These are phyloP conservation scores for Oldenlandia corymbosa DNA, from an alignment of 257 asterid genomes.

Conservation along the genomic window DNA sequence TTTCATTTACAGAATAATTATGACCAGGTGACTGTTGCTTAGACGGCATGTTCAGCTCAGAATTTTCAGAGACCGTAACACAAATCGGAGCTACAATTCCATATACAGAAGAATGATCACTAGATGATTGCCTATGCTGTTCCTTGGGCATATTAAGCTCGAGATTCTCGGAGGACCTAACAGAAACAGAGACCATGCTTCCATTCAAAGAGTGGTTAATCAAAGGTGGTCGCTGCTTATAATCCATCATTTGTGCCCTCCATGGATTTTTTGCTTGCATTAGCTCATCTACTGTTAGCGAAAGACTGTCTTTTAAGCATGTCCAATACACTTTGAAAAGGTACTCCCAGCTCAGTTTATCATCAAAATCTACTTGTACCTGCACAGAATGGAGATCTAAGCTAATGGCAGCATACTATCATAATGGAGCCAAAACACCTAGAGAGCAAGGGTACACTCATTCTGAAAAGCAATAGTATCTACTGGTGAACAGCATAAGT, in stretches of 20 bases:
- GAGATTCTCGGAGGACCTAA: no score
- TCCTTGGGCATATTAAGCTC: no score
- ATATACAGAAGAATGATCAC: no score
- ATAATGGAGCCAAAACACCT: background rate
- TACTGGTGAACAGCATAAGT: background rate
- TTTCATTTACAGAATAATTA: slow-evolving; percentile 26
- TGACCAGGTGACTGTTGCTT: slow-evolving; percentile 12
- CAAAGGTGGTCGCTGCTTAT: slow-evolving; percentile 34
- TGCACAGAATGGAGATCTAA: slow-evolving; percentile 27
- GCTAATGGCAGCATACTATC: background rate
- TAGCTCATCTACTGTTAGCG: slow-evolving; percentile 60
- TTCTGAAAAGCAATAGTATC: background rate
- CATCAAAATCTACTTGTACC: slow-evolving; percentile 88
- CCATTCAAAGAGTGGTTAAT: no score
- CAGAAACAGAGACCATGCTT: no score
- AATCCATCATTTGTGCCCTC: slow-evolving; percentile 34
- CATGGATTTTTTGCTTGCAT: slow-evolving; percentile 55
- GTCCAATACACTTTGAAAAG: slow-evolving; percentile 91
- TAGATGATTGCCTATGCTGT: no score
- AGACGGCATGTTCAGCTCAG: no score
- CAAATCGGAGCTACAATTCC: no score
- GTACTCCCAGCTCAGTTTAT: slow-evolving; percentile 82
- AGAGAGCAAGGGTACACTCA: background rate
- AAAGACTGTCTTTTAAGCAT: slow-evolving; percentile 49
- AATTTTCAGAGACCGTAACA: no score